Conservation (phyloP, 2,329 filamentous ascomycete genomes). For the Aspergillus nomiae region DNA sequence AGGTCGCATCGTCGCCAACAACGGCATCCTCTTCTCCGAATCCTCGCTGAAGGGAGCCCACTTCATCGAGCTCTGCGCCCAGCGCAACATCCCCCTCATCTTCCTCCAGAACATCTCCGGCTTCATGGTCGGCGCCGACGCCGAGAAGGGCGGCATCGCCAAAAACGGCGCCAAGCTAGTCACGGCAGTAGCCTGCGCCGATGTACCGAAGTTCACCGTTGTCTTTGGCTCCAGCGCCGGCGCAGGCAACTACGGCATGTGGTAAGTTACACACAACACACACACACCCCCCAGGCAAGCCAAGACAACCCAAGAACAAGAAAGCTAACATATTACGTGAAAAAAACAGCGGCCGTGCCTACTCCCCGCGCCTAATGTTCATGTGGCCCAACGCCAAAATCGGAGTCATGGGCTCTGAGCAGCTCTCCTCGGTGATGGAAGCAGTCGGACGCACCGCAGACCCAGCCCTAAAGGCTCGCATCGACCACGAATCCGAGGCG, state of each 20-base stretch:
- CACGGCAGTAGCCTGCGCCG: slow-evolving; percentile 88
- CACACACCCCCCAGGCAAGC: not conserved
- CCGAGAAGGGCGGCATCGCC: slow-evolving; percentile 91
- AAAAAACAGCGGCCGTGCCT: slow-evolving; percentile 72
- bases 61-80: slow-evolving; percentile 92
- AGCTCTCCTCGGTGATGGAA: slow-evolving; percentile 90
- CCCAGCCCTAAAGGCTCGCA: slow-evolving; percentile 76
- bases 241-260: slow-evolving; percentile 98
- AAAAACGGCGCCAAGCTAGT: slow-evolving; percentile 98
- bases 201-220: slow-evolving; percentile 95
- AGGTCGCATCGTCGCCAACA: slow-evolving; percentile 91
- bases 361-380: slow-evolving; percentile 87
- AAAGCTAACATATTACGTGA: not conserved
- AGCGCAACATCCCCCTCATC: slow-evolving; percentile 84
- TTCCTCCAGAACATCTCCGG: slow-evolving; percentile 97
- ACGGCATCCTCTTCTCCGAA: slow-evolving; percentile 89
- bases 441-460: slow-evolving; percentile 84
- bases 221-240: slow-evolving; percentile 92
- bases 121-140: slow-evolving; percentile 95
- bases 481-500: slow-evolving; percentile 87
- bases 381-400: slow-evolving; percentile 98
- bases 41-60: slow-evolving; percentile 92
- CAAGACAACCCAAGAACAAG: not conserved
- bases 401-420: slow-evolving; percentile 93
- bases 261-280: slow-evolving; percentile 46